A percentile compares a stretch with the other conserved stretches of the same genome.
phyloP scores from a whole-genome alignment of 2,329 filamentous ascomycete species.

The Clonostachys byssicola region DNA sequence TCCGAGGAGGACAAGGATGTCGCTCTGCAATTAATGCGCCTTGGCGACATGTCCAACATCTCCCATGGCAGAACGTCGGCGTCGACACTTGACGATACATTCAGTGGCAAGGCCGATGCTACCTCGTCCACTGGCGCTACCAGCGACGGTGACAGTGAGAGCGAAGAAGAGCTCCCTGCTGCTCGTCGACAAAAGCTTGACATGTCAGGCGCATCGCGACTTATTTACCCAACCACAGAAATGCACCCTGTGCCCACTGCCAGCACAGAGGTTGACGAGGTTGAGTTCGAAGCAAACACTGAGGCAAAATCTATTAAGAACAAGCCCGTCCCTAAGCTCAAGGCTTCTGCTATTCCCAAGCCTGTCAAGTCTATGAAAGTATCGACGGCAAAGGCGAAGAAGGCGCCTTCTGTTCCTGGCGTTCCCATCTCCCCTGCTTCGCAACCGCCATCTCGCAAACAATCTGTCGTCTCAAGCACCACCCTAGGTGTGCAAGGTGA shows the following conservation, averaged over 20 bases:
- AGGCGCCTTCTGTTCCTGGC: slow-evolving; percentile 29
- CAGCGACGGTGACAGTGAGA: slow-evolving; percentile 69
- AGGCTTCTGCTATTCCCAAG: slow-evolving; percentile 23
- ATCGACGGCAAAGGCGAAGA: slow-evolving; percentile 45
- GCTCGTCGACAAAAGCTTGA: slow-evolving; percentile 56
- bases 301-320: slow-evolving; percentile 26
- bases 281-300: slow-evolving; percentile 21
- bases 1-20: slow-evolving; percentile 94
- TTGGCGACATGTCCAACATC: slow-evolving; percentile 90
- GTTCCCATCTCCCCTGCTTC: slow-evolving; percentile 61
- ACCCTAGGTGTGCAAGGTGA: slow-evolving; percentile 55
- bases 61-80: slow-evolving; percentile 86
- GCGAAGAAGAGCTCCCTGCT: slow-evolving; percentile 56
- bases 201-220: slow-evolving; percentile 31
- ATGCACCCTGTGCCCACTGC: slow-evolving; percentile 42
- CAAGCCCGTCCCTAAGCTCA: slow-evolving; percentile 20
- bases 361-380: slow-evolving; percentile 35
- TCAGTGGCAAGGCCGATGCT: slow-evolving; percentile 83
- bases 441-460: slow-evolving; percentile 70
- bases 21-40: slow-evolving; percentile 91
- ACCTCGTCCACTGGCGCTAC: slow-evolving; percentile 83
- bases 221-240: slow-evolving; percentile 46
- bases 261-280: slow-evolving; percentile 30
- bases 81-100: slow-evolving; percentile 88
- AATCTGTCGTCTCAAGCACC: slow-evolving; percentile 60